Base-by-base conservation (phyloP, 1,284 basidiomycete species). In the Cryptococcus maquisensis region DNA sequence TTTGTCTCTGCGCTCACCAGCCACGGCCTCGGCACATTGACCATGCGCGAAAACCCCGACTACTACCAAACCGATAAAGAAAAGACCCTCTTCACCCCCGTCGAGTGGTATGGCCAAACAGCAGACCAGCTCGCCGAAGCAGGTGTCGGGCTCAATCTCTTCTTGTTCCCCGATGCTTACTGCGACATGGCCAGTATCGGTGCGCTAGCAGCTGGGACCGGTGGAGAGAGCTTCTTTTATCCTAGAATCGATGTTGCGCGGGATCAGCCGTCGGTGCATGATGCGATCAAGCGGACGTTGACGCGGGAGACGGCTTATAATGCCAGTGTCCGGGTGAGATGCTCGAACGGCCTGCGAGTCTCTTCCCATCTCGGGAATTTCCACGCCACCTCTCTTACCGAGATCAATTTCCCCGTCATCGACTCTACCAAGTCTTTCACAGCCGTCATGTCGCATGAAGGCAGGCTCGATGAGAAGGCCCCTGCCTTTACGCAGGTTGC, bases 141-240 rank as follows among this genome's bases (percentile, higher is more conserved):
- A 49, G 96, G 96, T 16, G 83, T 98, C 38, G 95, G 92, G 1
- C 85, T 97, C 58, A 94, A 86, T 69, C 80, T 92, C 73, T 95
- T 96, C 76, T 79, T 97, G 37, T 90, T 90, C 55, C 90, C 90
- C 50, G 83, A 79, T 56, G 84, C 85, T 71, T 87, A 85, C 64
- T 86, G 92, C 62, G 95, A 98, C 74, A 79, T 97, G 1, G 95
- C 87, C 1, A 90, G 88, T 1, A 84, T 99, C 55, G 88, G 90
- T 36, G 77, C 82, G 2, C 80, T 93, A 6, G 75, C 87, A 0
- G 84, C 84, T 0, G 72, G 85, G 16, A 93, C 91, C 1, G 96
- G 96, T n/a, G 96, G 96, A 18, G 91, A 96, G 56, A 70, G 95
- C 1, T 94, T 87, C 77, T 96, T 89, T 79, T 89, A 96, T 69